These are phyloP conservation scores for Termitomyces sp. DNA, from an alignment of 768 basidiomycete genomes.

Conservation along the genomic window DNA sequence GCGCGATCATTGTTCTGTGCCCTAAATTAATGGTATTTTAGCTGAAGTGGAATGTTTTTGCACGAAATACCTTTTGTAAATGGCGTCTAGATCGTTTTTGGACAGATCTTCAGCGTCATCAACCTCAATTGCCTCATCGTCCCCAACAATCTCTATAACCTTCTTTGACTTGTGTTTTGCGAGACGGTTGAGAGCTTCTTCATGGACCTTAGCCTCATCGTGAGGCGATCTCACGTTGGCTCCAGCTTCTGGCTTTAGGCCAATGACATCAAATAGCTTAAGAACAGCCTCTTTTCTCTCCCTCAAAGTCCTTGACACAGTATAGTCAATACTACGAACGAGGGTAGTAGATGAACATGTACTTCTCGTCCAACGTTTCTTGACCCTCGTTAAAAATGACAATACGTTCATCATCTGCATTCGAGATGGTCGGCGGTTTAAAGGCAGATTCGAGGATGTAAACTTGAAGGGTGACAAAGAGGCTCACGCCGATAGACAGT, in stretches of 20 bases:
- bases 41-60: background rate
- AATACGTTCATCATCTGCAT: conserved; percentile 23
- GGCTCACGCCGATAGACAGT: conserved; percentile 67
- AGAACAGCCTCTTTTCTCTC: conserved; percentile 74
- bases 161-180: conserved; percentile 34
- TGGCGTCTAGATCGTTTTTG: conserved; percentile 73
- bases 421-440: conserved; percentile 33
- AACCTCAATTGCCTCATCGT: conserved; percentile 78
- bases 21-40: conserved; percentile 31
- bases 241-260: conserved; percentile 57
- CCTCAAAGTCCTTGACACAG: conserved; percentile 42
- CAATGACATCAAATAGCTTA: conserved; percentile 66
- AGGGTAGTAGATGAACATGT: background rate
- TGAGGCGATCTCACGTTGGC: conserved; percentile 27
- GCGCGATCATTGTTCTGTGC: conserved; percentile 76
- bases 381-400: conserved; percentile 66
- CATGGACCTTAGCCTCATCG: conserved; percentile 27
- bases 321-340: background rate
- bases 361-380: conserved; percentile 76
- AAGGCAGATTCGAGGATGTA: conserved; percentile 71
- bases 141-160: conserved; percentile 66
- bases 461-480: conserved; percentile 72
- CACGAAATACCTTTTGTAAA: conserved; percentile 68
- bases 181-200: conserved; percentile 36
- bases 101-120: conserved; percentile 80